These are phyloP conservation scores for Fusarium zealandicum DNA, from an alignment of 2,329 filamentous ascomycete species.

Conservation along the genomic window DNA sequence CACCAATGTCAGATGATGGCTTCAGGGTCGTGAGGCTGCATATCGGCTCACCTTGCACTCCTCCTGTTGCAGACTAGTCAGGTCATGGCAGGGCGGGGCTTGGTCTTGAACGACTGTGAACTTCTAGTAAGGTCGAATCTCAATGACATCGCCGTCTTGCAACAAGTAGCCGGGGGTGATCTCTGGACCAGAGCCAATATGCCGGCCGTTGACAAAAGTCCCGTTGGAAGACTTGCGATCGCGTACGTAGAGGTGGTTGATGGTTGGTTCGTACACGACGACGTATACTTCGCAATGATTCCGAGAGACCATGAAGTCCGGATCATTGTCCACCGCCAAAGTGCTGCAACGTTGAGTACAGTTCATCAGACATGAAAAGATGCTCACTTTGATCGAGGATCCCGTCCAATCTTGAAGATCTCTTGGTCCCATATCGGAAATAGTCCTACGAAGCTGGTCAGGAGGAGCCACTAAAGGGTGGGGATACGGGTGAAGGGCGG, in stretches of 20 bases:
- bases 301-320: constrained; percentile 55
- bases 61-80: constrained; percentile 43
- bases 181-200: constrained; percentile 51
- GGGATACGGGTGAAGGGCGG: constrained; percentile 2
- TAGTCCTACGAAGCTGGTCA: constrained; percentile 33
- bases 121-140: constrained; percentile 50
- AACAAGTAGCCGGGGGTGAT: constrained; percentile 56
- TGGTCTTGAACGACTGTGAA: constrained; percentile 45
- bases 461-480: constrained; percentile 13
- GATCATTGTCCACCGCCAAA: constrained; percentile 49
- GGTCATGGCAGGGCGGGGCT: constrained; percentile 32
- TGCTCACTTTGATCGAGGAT: constrained; percentile 46
- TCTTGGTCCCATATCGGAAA: constrained; percentile 43
- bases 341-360: constrained; percentile 42
- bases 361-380: background rate
- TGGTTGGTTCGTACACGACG: constrained; percentile 55
- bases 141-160: constrained; percentile 58
- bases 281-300: constrained; percentile 64
- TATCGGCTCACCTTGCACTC: constrained; percentile 44
- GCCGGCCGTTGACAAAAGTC: constrained; percentile 58
- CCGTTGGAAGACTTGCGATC: constrained; percentile 63
- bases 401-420: constrained; percentile 48
- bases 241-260: constrained; percentile 60
- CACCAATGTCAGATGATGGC: background rate
- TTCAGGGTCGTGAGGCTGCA: no score